Percentiles rank a stretch among this genome's conserved stretches.
phyloP scores from a whole-genome alignment of 352 stramenopile species.

The Phytophthora tubulina region DNA sequence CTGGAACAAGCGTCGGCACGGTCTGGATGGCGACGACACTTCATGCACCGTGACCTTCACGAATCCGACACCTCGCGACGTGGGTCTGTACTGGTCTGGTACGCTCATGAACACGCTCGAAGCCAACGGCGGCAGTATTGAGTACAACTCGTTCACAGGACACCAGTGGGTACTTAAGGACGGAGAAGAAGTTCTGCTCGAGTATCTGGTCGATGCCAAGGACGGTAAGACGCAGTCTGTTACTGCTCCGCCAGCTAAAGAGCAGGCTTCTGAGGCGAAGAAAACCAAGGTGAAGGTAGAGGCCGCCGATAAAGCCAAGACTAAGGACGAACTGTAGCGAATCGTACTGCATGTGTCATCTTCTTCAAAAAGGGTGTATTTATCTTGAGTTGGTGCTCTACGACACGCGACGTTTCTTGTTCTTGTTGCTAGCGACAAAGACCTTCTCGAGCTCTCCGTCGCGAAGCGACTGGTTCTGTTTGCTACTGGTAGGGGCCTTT shows the following conservation, averaged over 20 bases:
- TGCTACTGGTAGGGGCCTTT: constrained; percentile 75
- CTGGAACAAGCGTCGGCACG: constrained; percentile 93
- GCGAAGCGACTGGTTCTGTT: constrained; percentile 67
- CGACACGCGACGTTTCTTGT: constrained; percentile 69
- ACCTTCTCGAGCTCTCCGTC: constrained; percentile 70
- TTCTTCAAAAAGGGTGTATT: constrained; percentile 34
- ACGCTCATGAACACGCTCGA: constrained; percentile 76
- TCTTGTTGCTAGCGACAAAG: constrained; percentile 56
- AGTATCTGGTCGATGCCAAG: constrained; percentile 57
- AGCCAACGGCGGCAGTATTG: constrained; percentile 47
- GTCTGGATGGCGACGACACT: constrained; percentile 52
- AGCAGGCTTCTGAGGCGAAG: constrained; percentile 16
- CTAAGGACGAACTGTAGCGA: constrained; percentile 61
- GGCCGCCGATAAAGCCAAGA: constrained; percentile 14
- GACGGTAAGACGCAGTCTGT: constrained; percentile 64
- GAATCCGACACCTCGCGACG: constrained; percentile 63
- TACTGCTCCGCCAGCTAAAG: constrained; percentile 43
- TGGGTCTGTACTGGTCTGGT: constrained; percentile 76
- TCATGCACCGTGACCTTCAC: constrained; percentile 73
- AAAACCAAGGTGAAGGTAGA: constrained; percentile 9
- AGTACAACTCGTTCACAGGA: constrained; percentile 72
- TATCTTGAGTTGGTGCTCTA: constrained; percentile 29
- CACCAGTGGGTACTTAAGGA: constrained; percentile 81
- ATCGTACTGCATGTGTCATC: constrained; percentile 14
- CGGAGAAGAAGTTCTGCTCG: constrained; percentile 58